Conservation (phyloP, 2,329 filamentous ascomycete genomes). For the Penicillium sumatraense region DNA sequence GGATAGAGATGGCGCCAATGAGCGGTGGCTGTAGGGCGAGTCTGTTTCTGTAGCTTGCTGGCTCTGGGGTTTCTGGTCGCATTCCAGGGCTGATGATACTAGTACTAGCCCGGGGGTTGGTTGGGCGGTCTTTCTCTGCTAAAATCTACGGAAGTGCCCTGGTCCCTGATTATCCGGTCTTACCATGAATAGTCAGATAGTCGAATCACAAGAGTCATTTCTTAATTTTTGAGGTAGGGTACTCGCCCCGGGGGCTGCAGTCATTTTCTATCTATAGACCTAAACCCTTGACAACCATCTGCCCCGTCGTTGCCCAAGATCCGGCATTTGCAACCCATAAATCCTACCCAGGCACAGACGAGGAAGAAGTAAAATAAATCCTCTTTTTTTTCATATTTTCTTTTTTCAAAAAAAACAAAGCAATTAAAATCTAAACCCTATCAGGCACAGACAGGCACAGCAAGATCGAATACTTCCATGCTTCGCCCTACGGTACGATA, state of each 20-base stretch:
- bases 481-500: not conserved
- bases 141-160: not conserved
- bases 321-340: conserved; percentile 1
- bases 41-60: conserved; percentile 13
- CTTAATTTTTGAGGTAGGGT: not conserved
- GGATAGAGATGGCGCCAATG: conserved; percentile 8
- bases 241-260: not conserved
- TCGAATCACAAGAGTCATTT: not conserved
- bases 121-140: not conserved
- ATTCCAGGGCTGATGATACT: not conserved
- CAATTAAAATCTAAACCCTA: not conserved
- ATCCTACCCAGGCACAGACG: conserved; percentile 1
- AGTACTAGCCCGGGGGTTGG: not conserved
- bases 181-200: not conserved
- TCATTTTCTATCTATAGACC: conserved; percentile 1
- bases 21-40: not conserved
- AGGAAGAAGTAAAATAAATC: not conserved
- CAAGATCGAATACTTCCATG: not conserved
- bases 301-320: not conserved
- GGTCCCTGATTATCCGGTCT: conserved; percentile 1
- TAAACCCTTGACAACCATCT: not conserved
- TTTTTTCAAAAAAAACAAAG: not conserved
- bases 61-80: conserved; percentile 1
- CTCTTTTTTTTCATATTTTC: not conserved
- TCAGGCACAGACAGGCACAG: not conserved